These are phyloP conservation scores for Coniella lustricola DNA, from an alignment of 2,329 filamentous ascomycete species.

Conservation along the genomic window DNA sequence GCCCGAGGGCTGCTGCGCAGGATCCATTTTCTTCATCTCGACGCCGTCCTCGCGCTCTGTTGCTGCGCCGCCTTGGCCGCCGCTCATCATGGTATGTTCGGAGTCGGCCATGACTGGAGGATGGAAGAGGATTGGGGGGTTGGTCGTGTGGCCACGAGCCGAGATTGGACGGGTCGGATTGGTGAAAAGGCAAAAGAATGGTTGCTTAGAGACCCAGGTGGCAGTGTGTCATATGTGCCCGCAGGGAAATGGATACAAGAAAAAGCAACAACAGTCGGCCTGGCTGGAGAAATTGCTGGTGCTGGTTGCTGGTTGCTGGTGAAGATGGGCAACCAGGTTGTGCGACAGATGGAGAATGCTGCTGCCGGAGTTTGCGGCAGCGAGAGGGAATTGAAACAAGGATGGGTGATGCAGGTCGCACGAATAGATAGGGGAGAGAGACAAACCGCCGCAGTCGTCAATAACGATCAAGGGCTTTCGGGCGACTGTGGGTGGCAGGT, in stretches of 20 bases:
- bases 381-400: conserved; percentile 10
- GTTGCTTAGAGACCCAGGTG: background rate
- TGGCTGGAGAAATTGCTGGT: background rate
- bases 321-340: background rate
- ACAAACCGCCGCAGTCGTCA: background rate
- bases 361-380: conserved; percentile 9
- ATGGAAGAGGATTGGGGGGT: background rate
- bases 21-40: conserved; percentile 14
- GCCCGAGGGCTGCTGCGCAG: conserved; percentile 10
- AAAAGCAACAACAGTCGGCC: background rate
- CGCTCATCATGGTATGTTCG: conserved; percentile 10
- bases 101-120: conserved; percentile 15
- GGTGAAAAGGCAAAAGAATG: conserved; percentile 1
- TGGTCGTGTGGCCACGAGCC: background rate
- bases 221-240: conserved; percentile 11
- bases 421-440: background rate
- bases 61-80: conserved; percentile 3
- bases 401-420: conserved; percentile 3
- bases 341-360: background rate
- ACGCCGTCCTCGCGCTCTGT: conserved; percentile 15
- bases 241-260: background rate
- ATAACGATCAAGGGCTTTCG: no score
- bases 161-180: conserved; percentile 1
- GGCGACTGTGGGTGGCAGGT: background rate
- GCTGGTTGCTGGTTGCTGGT: no score